Base-by-base conservation (phyloP, 2,329 filamentous ascomycete genomes). In the Purpureocillium takamizusanense region DNA sequence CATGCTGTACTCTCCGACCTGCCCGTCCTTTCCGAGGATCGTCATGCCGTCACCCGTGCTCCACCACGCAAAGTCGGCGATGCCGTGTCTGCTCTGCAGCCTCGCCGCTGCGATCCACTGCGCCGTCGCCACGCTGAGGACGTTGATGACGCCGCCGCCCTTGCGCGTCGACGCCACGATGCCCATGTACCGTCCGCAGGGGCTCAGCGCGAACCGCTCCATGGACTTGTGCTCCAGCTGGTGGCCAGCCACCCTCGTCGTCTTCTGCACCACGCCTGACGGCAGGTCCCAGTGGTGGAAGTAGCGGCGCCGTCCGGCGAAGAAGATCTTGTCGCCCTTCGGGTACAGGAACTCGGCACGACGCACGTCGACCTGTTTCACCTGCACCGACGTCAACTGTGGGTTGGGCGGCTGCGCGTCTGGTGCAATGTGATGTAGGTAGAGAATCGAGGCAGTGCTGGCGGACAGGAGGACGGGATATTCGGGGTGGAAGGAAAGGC, bases 41-140 rank as follows among this genome's bases (percentile, higher is more conserved):
- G 80, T 83, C 51, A 98, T 69, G 4, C 89, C 90, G 31, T 81
- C 75, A 27, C 89, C 85, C 44, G 86, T 79, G 38, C 78, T 74
- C 89, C 89, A 95, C 92, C 92, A 98, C 2, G 78, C 79, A 53
- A 95, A 94, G 59, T 95, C 90, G 1, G 86, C 83, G 35, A 97
- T 81, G 29, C 89, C 89, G 36, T 87, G 81, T 35, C 77, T 74
- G 46, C 85, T 83, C 52, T 95, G 86, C 33, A 95, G 70, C 30
- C 89, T 76, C 12, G 85, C 86, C 47, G 90, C 81, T 1, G 83
- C 77, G 34, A 88, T 69, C 90, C 90, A 97, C 63, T 95, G 90
- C 55, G 85, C 79, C 1, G 89, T 90, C 17, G 65, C 69, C 2
- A 83, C 80, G 62, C 83, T 83, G 18, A 98, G 66, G 17, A 98